phyloP scores from a whole-genome alignment of 169 alveolate genomes.

The Eimeria tenella region DNA sequence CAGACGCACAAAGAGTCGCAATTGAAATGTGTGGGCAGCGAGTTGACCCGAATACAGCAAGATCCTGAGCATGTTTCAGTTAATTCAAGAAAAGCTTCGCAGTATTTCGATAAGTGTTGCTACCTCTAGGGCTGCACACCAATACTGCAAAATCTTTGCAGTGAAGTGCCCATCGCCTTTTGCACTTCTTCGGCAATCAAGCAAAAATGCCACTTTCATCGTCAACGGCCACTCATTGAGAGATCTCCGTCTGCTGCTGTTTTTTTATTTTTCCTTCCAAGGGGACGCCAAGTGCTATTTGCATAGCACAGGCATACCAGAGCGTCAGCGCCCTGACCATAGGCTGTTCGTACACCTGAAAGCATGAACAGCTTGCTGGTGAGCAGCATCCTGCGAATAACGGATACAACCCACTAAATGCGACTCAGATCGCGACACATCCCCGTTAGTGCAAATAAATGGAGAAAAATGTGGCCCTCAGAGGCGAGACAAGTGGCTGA shows the following conservation, averaged over 20 bases:
- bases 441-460: no score
- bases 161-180: conserved; percentile 26
- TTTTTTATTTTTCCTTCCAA: background rate
- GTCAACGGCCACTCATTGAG: no score
- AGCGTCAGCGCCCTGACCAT: background rate
- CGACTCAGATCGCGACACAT: no score
- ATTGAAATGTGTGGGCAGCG: conserved; percentile 32
- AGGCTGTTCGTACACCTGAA: conserved; percentile 19
- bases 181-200: conserved; percentile 30
- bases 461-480: no score
- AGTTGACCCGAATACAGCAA: conserved; percentile 50
- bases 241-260: no score
- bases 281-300: background rate
- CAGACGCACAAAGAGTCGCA: conserved; percentile 37
- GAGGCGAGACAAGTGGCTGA: no score
- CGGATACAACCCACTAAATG: no score
- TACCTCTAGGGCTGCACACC: conserved; percentile 67
- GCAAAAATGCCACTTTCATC: conserved; percentile 50
- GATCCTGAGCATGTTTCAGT: background rate
- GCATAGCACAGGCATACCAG: background rate
- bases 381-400: no score
- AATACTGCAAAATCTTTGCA: conserved; percentile 47
- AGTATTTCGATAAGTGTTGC: no score
- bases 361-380: background rate
- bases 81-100: background rate